A percentile compares a stretch with the other conserved stretches of the same genome.
Evolutionary conservation across 106 monocot genomes (phyloP).

Genomic region (Dioscorea dumetorum): DNA sequence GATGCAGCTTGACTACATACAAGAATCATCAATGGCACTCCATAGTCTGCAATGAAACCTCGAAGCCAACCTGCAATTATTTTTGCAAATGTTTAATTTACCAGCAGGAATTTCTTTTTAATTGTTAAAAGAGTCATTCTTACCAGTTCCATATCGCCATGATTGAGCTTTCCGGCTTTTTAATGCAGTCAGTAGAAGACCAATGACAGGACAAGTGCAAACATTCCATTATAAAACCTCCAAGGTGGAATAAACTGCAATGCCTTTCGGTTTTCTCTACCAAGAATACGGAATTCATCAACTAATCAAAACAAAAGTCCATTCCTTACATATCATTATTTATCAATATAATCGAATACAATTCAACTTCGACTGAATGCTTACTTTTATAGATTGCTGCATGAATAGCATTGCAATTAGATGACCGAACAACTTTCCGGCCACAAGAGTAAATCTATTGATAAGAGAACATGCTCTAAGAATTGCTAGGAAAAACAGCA

Average conservation of each 20-base stretch:
- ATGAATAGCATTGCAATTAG: slow-evolving; percentile 87
- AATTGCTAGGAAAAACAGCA: slow-evolving; percentile 63
- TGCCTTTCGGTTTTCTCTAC: slow-evolving; percentile 51
- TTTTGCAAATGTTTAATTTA: neutral
- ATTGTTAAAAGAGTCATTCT: neutral
- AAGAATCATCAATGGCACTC: too few relatives aligned
- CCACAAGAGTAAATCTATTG: slow-evolving; percentile 78
- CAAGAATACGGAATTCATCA: slow-evolving; percentile 66
- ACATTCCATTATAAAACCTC: slow-evolving; percentile 87
- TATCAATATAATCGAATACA: too few relatives aligned
- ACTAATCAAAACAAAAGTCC: slow-evolving; percentile 46
- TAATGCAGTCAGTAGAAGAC: slow-evolving; percentile 68
- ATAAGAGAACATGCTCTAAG: slow-evolving; percentile 81
- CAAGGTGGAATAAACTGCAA: slow-evolving; percentile 43
- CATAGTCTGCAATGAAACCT: slow-evolving; percentile 76
- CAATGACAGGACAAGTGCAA: slow-evolving; percentile 83
- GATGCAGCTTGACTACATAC: too few relatives aligned
- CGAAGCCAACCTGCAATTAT: slow-evolving; percentile 48
- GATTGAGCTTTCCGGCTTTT: slow-evolving; percentile 73
- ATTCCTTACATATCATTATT: neutral
- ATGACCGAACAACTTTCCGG: slow-evolving; percentile 79
- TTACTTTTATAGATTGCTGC: slow-evolving; percentile 79
- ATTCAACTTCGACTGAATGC: too few relatives aligned
- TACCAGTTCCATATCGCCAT: slow-evolving; percentile 85
- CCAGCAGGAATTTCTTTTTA: neutral